Evolutionary conservation across 2,329 filamentous ascomycete genomes (phyloP), one percentile per base, ranked within the genome.

Genomic region (Fusarium oxysporum): DNA sequence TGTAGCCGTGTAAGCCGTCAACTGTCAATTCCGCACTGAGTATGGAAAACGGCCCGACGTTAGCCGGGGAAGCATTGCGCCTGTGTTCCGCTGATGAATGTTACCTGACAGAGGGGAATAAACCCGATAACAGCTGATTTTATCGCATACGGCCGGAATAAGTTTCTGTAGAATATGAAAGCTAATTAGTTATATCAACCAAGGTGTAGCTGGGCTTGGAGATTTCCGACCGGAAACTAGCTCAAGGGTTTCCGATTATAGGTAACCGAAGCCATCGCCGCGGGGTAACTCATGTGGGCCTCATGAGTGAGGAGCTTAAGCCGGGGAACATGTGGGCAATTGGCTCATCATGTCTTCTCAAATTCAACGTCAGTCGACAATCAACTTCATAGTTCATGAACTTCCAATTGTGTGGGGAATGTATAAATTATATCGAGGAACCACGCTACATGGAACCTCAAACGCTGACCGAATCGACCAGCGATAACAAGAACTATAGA

Each of bases 21-120:
- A 56, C 53, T 41, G 30, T 65, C 50, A 70, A 71, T 78, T 78
- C 77, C 77, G 77, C 77, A 58, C 65, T 68, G 63, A 74, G 53
- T 72, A 44, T 54, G 55, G 56, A 25, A n/a, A 51, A 71, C 76
- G 74, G 72, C 74, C 78, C 78, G 78, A 79, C 62, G 74, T 75
- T 79, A 79, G 70, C 78, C 78, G 78, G 50, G 43, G 47, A 62
- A 65, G 50, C 63, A 71, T 54, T 47, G 65, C 65, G 65, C 66
- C 45, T 55, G 28, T 45, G 70, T 79, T 79, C 77, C 76, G 77
- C 74, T 54, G 41, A 53, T 25, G 48, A 21, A 68, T 68, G 48
- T 44, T 68, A 50, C 56, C 30, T 40, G 33, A 25, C n/a, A 32
- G 11, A 62, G 37, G 33, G 8, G 19, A 32, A 40, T 21, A 56